Conservation (phyloP, 495 filamentous ascomycete genomes). For the Podospora anserina region DNA sequence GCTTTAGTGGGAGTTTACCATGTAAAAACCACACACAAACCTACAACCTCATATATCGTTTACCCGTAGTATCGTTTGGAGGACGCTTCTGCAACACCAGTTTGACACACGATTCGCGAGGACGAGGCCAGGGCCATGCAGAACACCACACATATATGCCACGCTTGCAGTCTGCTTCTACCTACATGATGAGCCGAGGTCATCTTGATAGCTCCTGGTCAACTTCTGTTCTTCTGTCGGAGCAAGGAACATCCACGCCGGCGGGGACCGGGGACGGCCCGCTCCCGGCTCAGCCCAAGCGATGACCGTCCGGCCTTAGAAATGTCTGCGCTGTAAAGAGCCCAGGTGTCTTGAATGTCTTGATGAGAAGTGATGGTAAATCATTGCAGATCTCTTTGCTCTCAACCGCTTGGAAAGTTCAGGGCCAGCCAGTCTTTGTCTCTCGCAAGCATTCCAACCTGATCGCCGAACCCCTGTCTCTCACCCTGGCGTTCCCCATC, state of each 20-base stretch:
- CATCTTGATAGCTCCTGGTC: background rate
- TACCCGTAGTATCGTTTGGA: background rate
- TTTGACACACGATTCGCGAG: background rate
- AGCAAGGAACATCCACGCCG: conserved; percentile 12
- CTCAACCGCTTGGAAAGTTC: background rate
- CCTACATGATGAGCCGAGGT: background rate
- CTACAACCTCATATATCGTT: background rate
- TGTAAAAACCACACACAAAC: background rate
- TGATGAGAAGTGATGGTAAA: background rate
- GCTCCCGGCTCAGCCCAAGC: conserved; percentile 24
- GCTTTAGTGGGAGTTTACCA: background rate
- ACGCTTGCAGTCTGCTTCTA: background rate
- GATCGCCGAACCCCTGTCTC: background rate
- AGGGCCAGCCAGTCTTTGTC: background rate
- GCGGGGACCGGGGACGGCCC: conserved; percentile 25
- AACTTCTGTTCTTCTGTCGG: background rate
- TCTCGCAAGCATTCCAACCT: background rate
- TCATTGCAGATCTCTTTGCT: background rate
- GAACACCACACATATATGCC: background rate
- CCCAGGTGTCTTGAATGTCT: no score
- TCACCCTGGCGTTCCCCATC: background rate
- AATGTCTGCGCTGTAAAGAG: background rate
- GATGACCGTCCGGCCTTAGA: background rate
- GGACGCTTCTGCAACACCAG: background rate
- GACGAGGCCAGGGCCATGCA: background rate